A percentile compares a stretch with the other conserved stretches of the same genome.
Evolutionary conservation across 441 rosid species (phyloP).

Genomic region (Corymbia citriodora): DNA sequence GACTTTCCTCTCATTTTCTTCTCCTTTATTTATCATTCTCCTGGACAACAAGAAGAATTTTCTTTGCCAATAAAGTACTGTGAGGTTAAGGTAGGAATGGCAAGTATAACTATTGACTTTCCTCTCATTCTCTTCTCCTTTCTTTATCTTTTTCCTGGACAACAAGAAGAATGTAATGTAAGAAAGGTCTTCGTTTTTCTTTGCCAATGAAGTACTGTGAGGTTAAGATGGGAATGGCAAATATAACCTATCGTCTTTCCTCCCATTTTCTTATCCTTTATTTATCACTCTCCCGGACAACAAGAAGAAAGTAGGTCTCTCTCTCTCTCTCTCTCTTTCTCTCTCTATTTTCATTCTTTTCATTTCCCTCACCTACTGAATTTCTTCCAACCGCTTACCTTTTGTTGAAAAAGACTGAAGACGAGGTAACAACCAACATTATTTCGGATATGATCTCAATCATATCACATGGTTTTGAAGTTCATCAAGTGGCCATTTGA

Average conservation of each 20-base stretch:
- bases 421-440: fast-evolving
- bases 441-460: background rate
- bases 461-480: background rate
- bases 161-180: background rate
- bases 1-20: background rate
- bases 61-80: background rate
- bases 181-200: background rate
- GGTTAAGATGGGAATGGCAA: background rate
- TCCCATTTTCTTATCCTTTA: background rate
- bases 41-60: background rate
- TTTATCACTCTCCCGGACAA: background rate
- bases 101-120: background rate
- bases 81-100: background rate
- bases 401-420: background rate
- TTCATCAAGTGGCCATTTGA: background rate
- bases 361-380: background rate
- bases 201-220: background rate
- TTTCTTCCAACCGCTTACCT: background rate
- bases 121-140: background rate
- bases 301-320: too few species aligned
- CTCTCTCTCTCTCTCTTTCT: background rate
- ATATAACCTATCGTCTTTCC: background rate
- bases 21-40: background rate
- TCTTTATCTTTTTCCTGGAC: background rate
- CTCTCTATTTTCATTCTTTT: background rate